Base-by-base conservation (phyloP, 352 stramenopile genomes). In the Phytophthora brassicae region DNA sequence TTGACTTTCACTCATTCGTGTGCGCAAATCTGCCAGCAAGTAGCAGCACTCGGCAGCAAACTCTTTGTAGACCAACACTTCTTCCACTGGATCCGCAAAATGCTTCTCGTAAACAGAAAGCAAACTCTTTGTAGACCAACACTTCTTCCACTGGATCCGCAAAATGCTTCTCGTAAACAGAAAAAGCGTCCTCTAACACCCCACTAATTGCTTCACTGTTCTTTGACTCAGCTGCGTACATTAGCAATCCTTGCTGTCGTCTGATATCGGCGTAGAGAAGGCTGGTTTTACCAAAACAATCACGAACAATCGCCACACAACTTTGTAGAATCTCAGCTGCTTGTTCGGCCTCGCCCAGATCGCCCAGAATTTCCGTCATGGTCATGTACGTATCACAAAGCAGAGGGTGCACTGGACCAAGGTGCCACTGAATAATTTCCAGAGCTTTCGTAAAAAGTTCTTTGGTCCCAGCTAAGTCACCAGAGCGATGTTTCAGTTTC, bases 131-230 rank as follows among this genome's bases (percentile, higher is more conserved):
- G 55, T 68, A 68, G 2, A 56, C 43, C 0, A 55, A 39, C 11
- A 54, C 26, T 28, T 79, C 53, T 9, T 66, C 45, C 14, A 55
- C 61, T 12, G 54, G 54, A 51, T 67, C 51, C 9, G 59, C 33
- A 31, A 87, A 73, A 36, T 80, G 60, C 7, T 56, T 67, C 31
- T 89, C 79, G 52, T 90, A 90, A 2, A 89, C 60, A 12, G 56
- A 60, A 17, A 86, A 60, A 0, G 77, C 70, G 14, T 92, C 83
- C 60, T 90, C 77, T 12, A 88, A 47, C 0, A 92, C 56, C 1
- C 69, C 71, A 7, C 75, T 57, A 7, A 74, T 70, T 36, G 82
- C 66, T 9, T 84, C 72, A 13, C n/a, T 36, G 8, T 31, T 14
- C 7, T 8, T 49, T 13, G 42, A 46, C 42, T 65, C 59, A 24